phyloP scores from a whole-genome alignment of 148 eudicot species.

The Cornus suecica region DNA sequence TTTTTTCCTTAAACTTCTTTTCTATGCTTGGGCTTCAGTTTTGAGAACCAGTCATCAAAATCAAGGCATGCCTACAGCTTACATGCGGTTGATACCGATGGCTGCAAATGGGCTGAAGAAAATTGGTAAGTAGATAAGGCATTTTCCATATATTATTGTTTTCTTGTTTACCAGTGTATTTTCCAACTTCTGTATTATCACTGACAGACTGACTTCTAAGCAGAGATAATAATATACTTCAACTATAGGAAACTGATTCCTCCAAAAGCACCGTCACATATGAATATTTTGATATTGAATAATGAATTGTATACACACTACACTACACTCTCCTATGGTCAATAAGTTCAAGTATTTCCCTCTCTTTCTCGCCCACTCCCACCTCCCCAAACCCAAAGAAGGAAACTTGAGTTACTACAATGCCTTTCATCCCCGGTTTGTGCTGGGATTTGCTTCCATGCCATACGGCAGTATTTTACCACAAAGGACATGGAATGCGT shows the following conservation, averaged over 20 bases:
- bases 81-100: constrained; percentile 82
- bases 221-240: neutral
- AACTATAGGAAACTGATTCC: neutral
- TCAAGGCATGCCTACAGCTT: constrained; percentile 98
- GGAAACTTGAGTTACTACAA: too few species aligned
- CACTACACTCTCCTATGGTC: too few species aligned
- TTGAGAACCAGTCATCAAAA: constrained; percentile 79
- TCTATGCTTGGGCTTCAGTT: constrained; percentile 39
- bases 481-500: neutral
- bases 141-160: neutral
- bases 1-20: neutral
- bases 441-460: neutral
- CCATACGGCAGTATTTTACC: neutral
- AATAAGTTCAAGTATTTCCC: too few species aligned
- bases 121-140: constrained; percentile 64
- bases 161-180: neutral
- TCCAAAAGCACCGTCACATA: neutral
- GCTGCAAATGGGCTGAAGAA: constrained; percentile 87
- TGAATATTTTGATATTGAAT: too few species aligned
- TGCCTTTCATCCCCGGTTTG: neutral
- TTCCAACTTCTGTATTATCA: neutral
- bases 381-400: too few species aligned
- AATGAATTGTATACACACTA: too few species aligned
- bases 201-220: neutral
- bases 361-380: too few species aligned